Evolutionary conservation across 768 basidiomycete genomes (phyloP).

Genomic region (Strobilomyces confusus): DNA sequence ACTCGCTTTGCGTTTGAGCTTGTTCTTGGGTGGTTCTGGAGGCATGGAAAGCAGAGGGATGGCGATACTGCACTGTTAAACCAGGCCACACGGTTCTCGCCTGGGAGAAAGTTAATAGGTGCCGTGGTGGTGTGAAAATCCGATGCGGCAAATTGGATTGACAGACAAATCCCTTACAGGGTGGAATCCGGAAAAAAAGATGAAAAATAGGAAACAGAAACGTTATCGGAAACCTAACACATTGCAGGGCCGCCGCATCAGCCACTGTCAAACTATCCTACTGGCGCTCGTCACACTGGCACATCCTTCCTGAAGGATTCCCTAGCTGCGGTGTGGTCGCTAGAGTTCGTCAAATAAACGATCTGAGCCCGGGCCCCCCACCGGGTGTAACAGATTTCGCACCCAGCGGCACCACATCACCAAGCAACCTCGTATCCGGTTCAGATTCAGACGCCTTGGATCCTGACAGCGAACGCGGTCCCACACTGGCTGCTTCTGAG

Average conservation of each 20-base stretch:
- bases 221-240: background rate
- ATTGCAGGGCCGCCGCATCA: constrained; percentile 9
- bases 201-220: background rate
- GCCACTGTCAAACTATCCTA: background rate
- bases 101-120: constrained; percentile 24
- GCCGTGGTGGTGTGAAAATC: constrained; percentile 29
- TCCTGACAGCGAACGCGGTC: background rate
- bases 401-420: constrained; percentile 15
- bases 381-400: constrained; percentile 11
- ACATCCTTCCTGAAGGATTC: background rate
- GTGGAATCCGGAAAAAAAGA: constrained; percentile 1
- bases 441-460: background rate
- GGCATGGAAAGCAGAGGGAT: constrained; percentile 41
- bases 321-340: background rate
- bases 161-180: constrained; percentile 6
- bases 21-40: constrained; percentile 49
- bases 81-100: constrained; percentile 13
- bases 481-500: background rate
- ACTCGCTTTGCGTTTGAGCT: constrained; percentile 45
- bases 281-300: background rate
- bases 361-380: too few species aligned
- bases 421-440: background rate
- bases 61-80: constrained; percentile 3
- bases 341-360: background rate
- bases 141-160: constrained; percentile 12